A percentile compares a stretch with the other conserved stretches of the same genome.
These are phyloP conservation scores for Xenoacremonium recifei DNA, from an alignment of 2,329 filamentous ascomycete species.

Conservation along the genomic window DNA sequence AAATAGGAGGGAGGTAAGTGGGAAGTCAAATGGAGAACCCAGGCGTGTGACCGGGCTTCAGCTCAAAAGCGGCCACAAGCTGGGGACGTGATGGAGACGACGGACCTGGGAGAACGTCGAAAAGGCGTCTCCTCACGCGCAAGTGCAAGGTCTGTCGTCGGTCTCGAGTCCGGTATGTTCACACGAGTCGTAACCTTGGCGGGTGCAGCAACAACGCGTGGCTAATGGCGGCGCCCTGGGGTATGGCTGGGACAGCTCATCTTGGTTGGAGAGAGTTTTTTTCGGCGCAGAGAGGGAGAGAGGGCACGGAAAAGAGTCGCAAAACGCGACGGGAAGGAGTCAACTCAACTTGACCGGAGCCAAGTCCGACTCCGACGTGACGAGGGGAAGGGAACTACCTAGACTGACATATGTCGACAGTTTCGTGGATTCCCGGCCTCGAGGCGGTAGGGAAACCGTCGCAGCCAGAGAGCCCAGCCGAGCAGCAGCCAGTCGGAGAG, in stretches of 20 bases:
- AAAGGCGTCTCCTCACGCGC: conserved; percentile 8
- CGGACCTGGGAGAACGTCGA: too few species aligned
- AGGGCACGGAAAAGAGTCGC: conserved; percentile 28
- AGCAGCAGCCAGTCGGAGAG: conserved; percentile 15
- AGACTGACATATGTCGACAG: conserved; percentile 19
- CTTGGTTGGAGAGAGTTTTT: conserved; percentile 22
- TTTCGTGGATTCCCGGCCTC: conserved; percentile 17
- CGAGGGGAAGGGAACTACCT: conserved; percentile 24
- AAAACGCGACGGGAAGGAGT: conserved; percentile 28
- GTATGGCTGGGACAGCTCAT: conserved; percentile 19
- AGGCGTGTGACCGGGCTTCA: too few species aligned
- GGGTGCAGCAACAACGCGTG: conserved; percentile 13
- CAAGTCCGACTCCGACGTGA: conserved; percentile 28
- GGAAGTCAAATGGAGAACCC: conserved; percentile 11
- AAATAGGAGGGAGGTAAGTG: conserved; percentile 18
- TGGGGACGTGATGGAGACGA: too few species aligned
- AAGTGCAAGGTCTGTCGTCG: conserved; percentile 13
- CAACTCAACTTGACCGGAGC: conserved; percentile 29
- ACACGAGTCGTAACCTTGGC: conserved; percentile 10
- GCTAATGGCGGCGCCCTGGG: conserved; percentile 19
- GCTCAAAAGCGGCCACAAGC: too few species aligned
- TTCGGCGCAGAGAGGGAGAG: conserved; percentile 19
- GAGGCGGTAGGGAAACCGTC: conserved; percentile 19
- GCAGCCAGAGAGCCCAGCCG: conserved; percentile 12
- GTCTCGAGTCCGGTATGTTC: conserved; percentile 12